These are phyloP conservation scores for Mucor lusitanicus DNA, from an alignment of 371 early-diverging fungal genomes.

Conservation along the genomic window DNA sequence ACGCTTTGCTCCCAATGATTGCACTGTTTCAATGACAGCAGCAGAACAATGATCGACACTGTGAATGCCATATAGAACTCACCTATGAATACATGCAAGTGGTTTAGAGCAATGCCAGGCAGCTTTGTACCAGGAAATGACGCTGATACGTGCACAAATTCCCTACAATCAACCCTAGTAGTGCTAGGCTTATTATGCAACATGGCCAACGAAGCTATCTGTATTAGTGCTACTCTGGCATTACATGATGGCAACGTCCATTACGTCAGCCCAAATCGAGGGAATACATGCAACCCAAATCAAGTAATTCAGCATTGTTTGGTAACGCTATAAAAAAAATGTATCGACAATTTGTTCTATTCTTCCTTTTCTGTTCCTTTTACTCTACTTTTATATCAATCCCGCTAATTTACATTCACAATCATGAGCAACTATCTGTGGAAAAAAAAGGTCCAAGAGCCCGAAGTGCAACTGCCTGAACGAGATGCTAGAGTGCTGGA, in stretches of 20 bases:
- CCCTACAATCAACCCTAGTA: neutral
- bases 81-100: neutral
- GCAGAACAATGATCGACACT: neutral
- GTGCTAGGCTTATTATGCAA: neutral
- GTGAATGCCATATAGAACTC: no score
- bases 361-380: neutral
- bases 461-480: conserved; percentile 33
- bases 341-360: neutral
- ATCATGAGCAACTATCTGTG: conserved; percentile 12
- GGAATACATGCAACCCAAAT: neutral
- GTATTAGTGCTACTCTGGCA: neutral
- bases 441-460: conserved; percentile 12
- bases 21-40: neutral
- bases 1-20: neutral
- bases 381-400: neutral
- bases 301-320: neutral
- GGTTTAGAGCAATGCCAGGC: neutral
- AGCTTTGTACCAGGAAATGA: neutral
- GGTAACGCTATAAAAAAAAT: neutral
- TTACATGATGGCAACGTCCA: neutral
- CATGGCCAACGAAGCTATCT: neutral
- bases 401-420: neutral
- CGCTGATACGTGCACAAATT: neutral
- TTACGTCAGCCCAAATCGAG: neutral
- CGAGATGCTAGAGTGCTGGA: conserved; percentile 38